Evolutionary conservation across 2,329 filamentous ascomycete genomes (phyloP).

Genomic region (Apiospora marii): DNA sequence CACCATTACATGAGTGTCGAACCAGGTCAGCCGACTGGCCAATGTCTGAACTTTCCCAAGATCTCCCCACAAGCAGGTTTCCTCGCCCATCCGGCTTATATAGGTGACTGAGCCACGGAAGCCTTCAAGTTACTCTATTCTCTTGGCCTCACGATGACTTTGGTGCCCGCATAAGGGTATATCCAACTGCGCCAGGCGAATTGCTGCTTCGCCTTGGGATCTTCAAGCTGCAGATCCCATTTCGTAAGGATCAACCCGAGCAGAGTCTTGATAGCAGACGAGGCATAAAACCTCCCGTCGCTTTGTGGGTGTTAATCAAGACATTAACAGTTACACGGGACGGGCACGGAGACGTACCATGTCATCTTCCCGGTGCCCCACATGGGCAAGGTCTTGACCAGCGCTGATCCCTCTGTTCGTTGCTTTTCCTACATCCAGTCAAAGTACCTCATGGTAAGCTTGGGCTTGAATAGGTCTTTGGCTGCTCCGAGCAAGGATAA

Average conservation of each 20-base stretch:
- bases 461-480: no score
- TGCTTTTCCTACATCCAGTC: not conserved
- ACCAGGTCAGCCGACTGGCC: no score
- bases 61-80: no score
- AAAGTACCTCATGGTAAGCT: no score
- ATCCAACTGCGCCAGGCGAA: not conserved
- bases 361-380: not conserved
- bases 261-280: not conserved
- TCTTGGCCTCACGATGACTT: not conserved
- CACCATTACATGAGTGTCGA: no score
- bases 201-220: not conserved
- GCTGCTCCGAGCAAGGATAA: no score
- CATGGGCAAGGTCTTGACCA: not conserved
- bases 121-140: not conserved
- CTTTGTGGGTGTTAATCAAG: not conserved
- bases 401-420: not conserved
- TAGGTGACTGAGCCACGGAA: not conserved
- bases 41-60: no score
- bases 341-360: not conserved
- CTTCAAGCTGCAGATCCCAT: not conserved
- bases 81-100: no score
- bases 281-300: not conserved
- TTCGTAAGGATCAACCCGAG: not conserved
- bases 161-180: not conserved
- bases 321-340: not conserved